A percentile compares a stretch with the other conserved stretches of the same genome.
Evolutionary conservation across 371 early-diverging fungal species (phyloP).

Genomic region (Encephalitozoon intestinalis): DNA sequence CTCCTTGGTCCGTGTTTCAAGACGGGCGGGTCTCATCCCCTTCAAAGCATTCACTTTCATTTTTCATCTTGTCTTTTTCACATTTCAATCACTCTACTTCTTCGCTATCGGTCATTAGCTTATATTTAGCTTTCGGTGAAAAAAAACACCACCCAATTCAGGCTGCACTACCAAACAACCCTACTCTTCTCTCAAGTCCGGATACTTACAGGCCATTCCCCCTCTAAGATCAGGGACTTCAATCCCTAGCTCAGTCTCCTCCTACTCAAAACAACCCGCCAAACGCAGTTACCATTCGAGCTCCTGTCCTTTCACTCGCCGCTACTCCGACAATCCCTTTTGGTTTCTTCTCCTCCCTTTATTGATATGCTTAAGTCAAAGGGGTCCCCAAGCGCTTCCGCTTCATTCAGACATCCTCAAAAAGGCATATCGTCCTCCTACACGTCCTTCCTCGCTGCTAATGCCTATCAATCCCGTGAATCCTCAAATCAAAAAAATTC

Average conservation of each 20-base stretch:
- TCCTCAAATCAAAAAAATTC: background rate
- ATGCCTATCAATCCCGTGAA: conserved; percentile 28
- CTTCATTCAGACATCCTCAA: background rate
- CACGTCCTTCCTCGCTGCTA: conserved; percentile 5
- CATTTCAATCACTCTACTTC: conserved; percentile 69
- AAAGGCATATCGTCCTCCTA: background rate
- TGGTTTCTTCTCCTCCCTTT: conserved; percentile 69
- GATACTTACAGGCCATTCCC: conserved; percentile 63
- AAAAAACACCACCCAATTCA: conserved; percentile 63
- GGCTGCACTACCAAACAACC: conserved; percentile 33
- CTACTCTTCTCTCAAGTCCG: conserved; percentile 30
- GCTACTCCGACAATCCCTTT: conserved; percentile 66
- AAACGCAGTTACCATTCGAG: conserved; percentile 63
- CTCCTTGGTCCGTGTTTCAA: conserved; percentile 49
- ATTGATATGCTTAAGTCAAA: conserved; percentile 68
- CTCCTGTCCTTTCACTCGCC: conserved; percentile 65
- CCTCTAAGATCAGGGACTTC: too few relatives aligned
- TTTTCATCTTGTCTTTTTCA: conserved; percentile 64
- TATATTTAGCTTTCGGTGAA: conserved; percentile 68
- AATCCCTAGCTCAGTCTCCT: too few relatives aligned
- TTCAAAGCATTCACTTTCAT: conserved; percentile 16
- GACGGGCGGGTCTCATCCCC: conserved; percentile 18
- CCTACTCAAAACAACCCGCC: conserved; percentile 60
- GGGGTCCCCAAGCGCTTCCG: conserved; percentile 62
- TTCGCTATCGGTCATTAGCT: conserved; percentile 68